Evolutionary conservation across 345 rosid genomes (phyloP).

Genomic region (Salix dunnii): DNA sequence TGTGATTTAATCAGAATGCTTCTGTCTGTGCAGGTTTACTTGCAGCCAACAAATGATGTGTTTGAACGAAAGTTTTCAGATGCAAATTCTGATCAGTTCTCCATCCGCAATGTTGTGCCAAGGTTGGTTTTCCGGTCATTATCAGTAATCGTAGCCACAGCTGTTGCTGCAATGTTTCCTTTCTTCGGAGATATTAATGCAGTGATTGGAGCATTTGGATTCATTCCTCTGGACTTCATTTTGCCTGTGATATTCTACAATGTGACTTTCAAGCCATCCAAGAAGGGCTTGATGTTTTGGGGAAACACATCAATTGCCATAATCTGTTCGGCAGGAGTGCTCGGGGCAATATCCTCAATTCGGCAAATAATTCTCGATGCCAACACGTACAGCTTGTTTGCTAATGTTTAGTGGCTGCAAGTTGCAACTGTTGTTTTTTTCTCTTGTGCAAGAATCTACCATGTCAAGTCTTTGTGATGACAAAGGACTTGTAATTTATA

Average conservation of each 20-base stretch:
- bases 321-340: neutral
- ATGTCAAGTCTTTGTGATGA: no score
- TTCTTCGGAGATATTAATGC: conserved; percentile 56
- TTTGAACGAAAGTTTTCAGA: conserved; percentile 21
- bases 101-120: conserved; percentile 36
- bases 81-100: conserved; percentile 42
- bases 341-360: conserved; percentile 19
- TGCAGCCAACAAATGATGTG: no score
- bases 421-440: neutral
- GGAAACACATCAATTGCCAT: conserved; percentile 13
- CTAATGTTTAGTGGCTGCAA: conserved; percentile 8
- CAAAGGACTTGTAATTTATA: no score
- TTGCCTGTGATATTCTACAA: conserved; percentile 26
- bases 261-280: conserved; percentile 27
- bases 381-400: conserved; percentile 21
- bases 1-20: neutral
- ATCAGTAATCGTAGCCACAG: conserved; percentile 28
- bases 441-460: neutral
- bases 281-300: conserved; percentile 6
- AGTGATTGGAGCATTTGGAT: conserved; percentile 44
- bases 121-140: conserved; percentile 37
- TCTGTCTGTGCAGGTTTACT: conserved; percentile 13
- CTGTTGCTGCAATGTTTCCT: conserved; percentile 45
- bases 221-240: conserved; percentile 45
- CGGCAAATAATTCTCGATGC: conserved; percentile 27